Evolutionary conservation across 345 rosid genomes (phyloP).

Genomic region (Gossypium turneri): DNA sequence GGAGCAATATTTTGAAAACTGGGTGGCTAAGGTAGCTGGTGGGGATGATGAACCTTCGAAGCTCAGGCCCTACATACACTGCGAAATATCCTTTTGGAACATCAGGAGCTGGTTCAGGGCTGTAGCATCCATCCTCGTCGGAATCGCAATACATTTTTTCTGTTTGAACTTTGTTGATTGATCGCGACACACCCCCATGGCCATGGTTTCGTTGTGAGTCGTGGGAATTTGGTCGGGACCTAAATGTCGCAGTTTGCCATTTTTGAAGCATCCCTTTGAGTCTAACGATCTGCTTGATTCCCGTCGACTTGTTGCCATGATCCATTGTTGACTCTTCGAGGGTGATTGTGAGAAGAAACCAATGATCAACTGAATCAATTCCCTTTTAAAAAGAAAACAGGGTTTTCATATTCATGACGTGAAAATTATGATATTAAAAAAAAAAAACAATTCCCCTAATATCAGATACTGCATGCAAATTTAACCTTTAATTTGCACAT

Average conservation of each 20-base stretch:
- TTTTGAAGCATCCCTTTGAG: constrained; percentile 80
- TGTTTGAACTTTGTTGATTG: constrained; percentile 45
- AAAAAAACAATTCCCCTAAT: no score
- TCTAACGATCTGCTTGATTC: constrained; percentile 79
- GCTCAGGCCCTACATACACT: constrained; percentile 86
- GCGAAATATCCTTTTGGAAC: constrained; percentile 92
- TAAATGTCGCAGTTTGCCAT: constrained; percentile 78
- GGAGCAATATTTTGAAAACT: constrained; percentile 75
- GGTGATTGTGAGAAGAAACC: constrained; percentile 19
- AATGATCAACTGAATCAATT: neutral
- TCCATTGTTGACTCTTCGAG: constrained; percentile 44
- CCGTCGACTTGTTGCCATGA: constrained; percentile 48
- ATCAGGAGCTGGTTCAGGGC: constrained; percentile 70
- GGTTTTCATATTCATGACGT: neutral
- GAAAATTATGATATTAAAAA: neutral
- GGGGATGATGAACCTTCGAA: constrained; percentile 86
- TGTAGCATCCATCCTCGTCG: constrained; percentile 74
- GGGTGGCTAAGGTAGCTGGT: constrained; percentile 81
- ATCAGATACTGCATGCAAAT: no score
- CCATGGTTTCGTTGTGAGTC: constrained; percentile 18
- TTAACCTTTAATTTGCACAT: no score
- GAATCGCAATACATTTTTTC: constrained; percentile 50
- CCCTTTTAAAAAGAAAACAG: neutral
- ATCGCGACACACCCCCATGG: constrained; percentile 37
- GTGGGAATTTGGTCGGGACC: constrained; percentile 27